Percentiles rank a stretch among this genome's conserved stretches.
These are phyloP conservation scores for Exophiala calicioides DNA, from an alignment of 2,329 filamentous ascomycete species.

Conservation along the genomic window DNA sequence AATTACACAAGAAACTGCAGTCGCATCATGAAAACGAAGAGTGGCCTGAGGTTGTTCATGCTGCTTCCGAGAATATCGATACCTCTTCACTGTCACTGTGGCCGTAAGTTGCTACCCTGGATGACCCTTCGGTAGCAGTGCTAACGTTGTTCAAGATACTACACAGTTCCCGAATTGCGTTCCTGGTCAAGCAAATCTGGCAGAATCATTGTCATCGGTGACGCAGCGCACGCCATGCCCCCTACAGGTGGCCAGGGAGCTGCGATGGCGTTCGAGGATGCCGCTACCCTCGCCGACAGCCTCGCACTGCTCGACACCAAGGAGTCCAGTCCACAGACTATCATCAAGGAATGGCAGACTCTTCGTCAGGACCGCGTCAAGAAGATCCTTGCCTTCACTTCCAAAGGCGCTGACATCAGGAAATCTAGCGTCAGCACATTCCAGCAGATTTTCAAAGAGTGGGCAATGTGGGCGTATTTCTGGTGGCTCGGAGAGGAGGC, in stretches of 20 bases:
- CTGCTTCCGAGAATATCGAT: slow-evolving; percentile 19
- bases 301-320: slow-evolving; percentile 11
- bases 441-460: slow-evolving; percentile 25
- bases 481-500: slow-evolving; percentile 13
- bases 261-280: slow-evolving; percentile 30
- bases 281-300: slow-evolving; percentile 24
- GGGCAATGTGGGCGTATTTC: slow-evolving; percentile 24
- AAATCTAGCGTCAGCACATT: slow-evolving; percentile 15
- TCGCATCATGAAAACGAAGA: slow-evolving; percentile 9
- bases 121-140: neutral
- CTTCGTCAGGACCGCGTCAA: slow-evolving; percentile 52
- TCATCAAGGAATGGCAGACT: slow-evolving; percentile 46
- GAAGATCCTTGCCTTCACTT: slow-evolving; percentile 51
- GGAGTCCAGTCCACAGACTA: neutral
- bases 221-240: slow-evolving; percentile 30
- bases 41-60: slow-evolving; percentile 24
- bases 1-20: slow-evolving; percentile 20
- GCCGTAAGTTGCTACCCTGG: slow-evolving; percentile 17
- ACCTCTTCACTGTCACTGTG: slow-evolving; percentile 20
- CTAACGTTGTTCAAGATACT: slow-evolving; percentile 7
- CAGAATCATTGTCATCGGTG: slow-evolving; percentile 26
- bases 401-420: slow-evolving; percentile 19
- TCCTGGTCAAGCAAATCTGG: slow-evolving; percentile 24
- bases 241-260: slow-evolving; percentile 29
- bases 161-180: slow-evolving; percentile 24